These are phyloP conservation scores for Buxus sempervirens DNA, from an alignment of 164 flowering plant genomes.

Conservation along the genomic window DNA sequence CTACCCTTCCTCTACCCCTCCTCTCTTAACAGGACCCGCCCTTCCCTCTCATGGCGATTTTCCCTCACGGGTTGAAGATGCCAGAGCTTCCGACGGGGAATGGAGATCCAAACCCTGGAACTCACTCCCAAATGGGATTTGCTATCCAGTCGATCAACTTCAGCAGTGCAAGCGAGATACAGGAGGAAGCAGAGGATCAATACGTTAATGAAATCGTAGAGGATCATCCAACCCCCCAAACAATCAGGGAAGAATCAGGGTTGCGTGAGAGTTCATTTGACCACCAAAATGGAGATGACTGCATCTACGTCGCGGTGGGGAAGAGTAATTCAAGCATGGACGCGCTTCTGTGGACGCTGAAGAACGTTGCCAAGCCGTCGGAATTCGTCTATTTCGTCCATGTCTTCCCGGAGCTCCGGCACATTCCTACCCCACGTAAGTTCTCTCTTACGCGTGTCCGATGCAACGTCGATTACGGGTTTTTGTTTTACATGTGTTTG, in stretches of 20 bases:
- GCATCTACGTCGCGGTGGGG: conserved; percentile 45
- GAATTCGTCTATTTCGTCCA: conserved; percentile 39
- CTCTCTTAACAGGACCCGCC: too few species aligned
- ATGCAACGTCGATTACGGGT: too few species aligned
- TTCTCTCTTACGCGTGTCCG: background rate
- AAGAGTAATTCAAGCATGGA: conserved; percentile 40
- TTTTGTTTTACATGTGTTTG: too few species aligned
- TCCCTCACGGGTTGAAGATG: too few species aligned
- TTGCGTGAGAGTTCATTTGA: conserved; percentile 23
- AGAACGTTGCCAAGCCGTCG: conserved; percentile 17
- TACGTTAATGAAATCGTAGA: conserved; percentile 9
- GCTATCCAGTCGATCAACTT: background rate
- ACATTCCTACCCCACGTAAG: conserved; percentile 47
- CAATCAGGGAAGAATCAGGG: conserved; percentile 20
- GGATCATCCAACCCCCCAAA: background rate
- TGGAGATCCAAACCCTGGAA: background rate
- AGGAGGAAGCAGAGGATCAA: conserved; percentile 19
- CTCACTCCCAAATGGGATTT: background rate
- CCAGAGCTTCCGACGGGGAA: background rate
- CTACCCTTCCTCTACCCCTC: too few species aligned
- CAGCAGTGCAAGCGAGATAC: conserved; percentile 25
- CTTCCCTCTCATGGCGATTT: too few species aligned
- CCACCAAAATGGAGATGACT: conserved; percentile 16
- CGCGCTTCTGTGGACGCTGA: conserved; percentile 43
- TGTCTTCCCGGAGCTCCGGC: conserved; percentile 38